These are phyloP conservation scores for Metarhizium robertsii DNA, from an alignment of 2,329 filamentous ascomycete species.

Conservation along the genomic window DNA sequence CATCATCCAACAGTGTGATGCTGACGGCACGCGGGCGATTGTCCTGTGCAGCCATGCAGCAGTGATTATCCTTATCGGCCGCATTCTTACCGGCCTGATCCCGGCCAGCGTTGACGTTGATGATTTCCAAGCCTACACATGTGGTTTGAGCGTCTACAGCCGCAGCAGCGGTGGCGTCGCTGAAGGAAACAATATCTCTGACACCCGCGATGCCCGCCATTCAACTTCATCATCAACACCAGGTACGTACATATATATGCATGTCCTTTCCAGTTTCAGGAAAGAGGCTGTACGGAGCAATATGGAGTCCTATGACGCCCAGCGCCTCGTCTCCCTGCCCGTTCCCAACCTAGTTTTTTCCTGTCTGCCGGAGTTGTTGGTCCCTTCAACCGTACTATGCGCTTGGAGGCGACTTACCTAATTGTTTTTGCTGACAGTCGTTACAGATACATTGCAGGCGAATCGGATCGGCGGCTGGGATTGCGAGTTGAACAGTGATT, in stretches of 20 bases:
- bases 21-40: conserved; percentile 58
- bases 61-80: conserved; percentile 75
- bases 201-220: conserved; percentile 4
- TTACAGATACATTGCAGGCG: conserved; percentile 7
- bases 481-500: conserved; percentile 74
- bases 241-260: conserved; percentile 1
- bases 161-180: conserved; percentile 14
- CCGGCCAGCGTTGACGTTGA: conserved; percentile 62
- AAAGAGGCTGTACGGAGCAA: not conserved
- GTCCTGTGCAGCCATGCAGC: conserved; percentile 87
- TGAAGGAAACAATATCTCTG: not conserved
- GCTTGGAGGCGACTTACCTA: not conserved
- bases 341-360: not conserved
- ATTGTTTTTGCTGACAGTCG: conserved; percentile 1
- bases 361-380: not conserved
- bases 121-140: conserved; percentile 81
- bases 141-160: conserved; percentile 61
- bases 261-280: not conserved
- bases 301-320: not conserved
- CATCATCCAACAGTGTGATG: conserved; percentile 66
- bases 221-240: not conserved
- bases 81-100: conserved; percentile 69
- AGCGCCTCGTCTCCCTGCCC: not conserved
- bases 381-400: not conserved
- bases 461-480: conserved; percentile 61